phyloP scores from a whole-genome alignment of 352 stramenopile species.

The Pythium phragmitis region DNA sequence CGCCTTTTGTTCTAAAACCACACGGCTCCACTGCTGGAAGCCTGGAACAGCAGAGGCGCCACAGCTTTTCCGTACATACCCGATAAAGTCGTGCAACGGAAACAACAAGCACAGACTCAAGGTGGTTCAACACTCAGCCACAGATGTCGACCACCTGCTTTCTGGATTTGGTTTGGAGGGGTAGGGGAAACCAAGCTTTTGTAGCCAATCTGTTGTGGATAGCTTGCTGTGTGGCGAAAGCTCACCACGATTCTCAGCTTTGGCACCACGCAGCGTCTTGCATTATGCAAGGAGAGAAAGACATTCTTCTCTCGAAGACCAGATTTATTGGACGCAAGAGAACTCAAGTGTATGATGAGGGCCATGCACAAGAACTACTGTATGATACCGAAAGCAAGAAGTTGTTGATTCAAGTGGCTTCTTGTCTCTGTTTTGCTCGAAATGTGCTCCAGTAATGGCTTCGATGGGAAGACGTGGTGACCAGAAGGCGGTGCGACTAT shows the following conservation, averaged over 20 bases:
- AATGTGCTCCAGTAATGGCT: too few relatives aligned
- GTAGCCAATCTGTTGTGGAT: background rate
- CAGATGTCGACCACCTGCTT: conserved; percentile 28
- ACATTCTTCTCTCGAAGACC: background rate
- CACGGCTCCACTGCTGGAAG: conserved; percentile 21
- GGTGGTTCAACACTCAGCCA: conserved; percentile 24
- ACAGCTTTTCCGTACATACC: conserved; percentile 15
- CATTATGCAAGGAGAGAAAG: background rate
- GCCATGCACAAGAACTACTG: too few relatives aligned
- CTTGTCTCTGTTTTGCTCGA: too few relatives aligned
- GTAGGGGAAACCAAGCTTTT: conserved; percentile 8
- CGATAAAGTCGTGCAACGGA: conserved; percentile 6
- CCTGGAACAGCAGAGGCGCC: conserved; percentile 25
- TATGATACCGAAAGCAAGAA: too few relatives aligned
- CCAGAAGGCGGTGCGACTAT: too few relatives aligned
- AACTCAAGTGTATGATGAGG: background rate
- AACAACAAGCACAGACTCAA: conserved; percentile 7
- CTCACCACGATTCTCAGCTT: conserved; percentile 18
- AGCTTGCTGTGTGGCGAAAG: conserved; percentile 6
- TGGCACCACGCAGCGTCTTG: background rate
- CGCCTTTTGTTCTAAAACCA: conserved; percentile 9
- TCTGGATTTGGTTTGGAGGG: conserved; percentile 25
- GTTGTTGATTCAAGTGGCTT: too few relatives aligned
- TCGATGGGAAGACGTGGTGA: too few relatives aligned
- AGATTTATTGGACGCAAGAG: background rate